Percentiles rank a stretch among this genome's conserved stretches.
These are phyloP conservation scores for Lithospermum erythrorhizon DNA, from an alignment of 257 asterid genomes.

Conservation along the genomic window DNA sequence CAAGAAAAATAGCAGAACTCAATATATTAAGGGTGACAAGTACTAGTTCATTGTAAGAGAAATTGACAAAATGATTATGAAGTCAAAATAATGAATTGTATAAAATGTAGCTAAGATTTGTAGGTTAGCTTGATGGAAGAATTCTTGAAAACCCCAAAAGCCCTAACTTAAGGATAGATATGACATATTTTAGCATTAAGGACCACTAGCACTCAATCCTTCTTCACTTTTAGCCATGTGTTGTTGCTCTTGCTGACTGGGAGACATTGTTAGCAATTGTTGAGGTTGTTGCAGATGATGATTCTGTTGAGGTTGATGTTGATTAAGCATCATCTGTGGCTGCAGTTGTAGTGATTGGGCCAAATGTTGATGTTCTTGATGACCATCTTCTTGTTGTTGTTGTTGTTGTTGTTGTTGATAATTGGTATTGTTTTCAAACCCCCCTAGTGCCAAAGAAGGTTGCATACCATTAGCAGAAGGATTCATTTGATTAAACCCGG, in stretches of 20 bases:
- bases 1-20: no score
- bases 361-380: slow-evolving; percentile 17
- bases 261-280: slow-evolving; percentile 13
- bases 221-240: slow-evolving; percentile 46
- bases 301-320: slow-evolving; percentile 9
- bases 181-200: slow-evolving; percentile 16
- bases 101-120: no score
- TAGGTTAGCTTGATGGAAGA: not conserved
- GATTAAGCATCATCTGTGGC: slow-evolving; percentile 16
- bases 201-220: slow-evolving; percentile 32
- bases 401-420: slow-evolving; percentile 21
- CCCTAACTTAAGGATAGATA: not conserved
- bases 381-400: not conserved
- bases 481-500: slow-evolving; percentile 42
- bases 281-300: slow-evolving; percentile 15
- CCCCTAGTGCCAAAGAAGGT: slow-evolving; percentile 51
- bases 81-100: no score
- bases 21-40: no score
- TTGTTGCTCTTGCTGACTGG: slow-evolving; percentile 9
- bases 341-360: slow-evolving; percentile 27
- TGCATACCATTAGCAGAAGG: slow-evolving; percentile 17
- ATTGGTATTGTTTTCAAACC: slow-evolving; percentile 21
- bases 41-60: no score
- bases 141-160: not conserved
- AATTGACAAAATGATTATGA: no score